Conservation (phyloP, 2,329 filamentous ascomycete species). For the Neurospora sp. region DNA sequence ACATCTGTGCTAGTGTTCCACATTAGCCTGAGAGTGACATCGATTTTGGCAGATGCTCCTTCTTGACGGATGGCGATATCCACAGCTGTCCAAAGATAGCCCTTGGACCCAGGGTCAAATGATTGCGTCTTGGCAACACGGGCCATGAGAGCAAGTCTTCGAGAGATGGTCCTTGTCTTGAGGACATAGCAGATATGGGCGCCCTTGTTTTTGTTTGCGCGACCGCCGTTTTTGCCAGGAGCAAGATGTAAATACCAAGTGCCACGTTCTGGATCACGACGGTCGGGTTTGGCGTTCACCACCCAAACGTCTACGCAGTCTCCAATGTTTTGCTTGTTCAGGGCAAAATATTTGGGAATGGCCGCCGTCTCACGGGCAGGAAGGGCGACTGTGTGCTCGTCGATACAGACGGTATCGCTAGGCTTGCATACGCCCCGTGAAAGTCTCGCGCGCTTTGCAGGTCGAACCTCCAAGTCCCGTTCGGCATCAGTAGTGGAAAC, state of each 20-base stretch:
- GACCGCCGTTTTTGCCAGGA: conserved; percentile 2
- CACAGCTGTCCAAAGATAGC: conserved; percentile 15
- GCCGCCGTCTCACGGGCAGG: not conserved
- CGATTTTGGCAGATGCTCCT: conserved; percentile 1
- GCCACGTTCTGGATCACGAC: not conserved
- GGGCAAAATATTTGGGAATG: not conserved
- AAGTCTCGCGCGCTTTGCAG: conserved; percentile 13
- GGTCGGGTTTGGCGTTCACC: not conserved
- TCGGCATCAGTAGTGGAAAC: not conserved
- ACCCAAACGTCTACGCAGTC: conserved; percentile 1
- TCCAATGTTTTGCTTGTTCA: conserved; percentile 5
- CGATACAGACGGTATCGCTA: conserved; percentile 10
- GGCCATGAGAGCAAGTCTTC: conserved; percentile 1
- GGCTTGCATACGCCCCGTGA: not conserved
- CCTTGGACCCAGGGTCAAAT: conserved; percentile 9
- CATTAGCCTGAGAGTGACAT: conserved; percentile 15
- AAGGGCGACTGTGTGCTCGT: conserved; percentile 10
- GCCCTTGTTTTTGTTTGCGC: not conserved
- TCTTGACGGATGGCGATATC: conserved; percentile 6
- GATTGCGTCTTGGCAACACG: conserved; percentile 7
- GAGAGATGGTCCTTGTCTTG: conserved; percentile 1
- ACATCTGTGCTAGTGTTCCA: conserved; percentile 21
- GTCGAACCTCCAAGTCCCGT: conserved; percentile 2
- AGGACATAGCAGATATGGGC: conserved; percentile 1
- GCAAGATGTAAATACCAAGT: conserved; percentile 5